phyloP scores from a whole-genome alignment of 345 rosid genomes.

The Salix udensis region DNA sequence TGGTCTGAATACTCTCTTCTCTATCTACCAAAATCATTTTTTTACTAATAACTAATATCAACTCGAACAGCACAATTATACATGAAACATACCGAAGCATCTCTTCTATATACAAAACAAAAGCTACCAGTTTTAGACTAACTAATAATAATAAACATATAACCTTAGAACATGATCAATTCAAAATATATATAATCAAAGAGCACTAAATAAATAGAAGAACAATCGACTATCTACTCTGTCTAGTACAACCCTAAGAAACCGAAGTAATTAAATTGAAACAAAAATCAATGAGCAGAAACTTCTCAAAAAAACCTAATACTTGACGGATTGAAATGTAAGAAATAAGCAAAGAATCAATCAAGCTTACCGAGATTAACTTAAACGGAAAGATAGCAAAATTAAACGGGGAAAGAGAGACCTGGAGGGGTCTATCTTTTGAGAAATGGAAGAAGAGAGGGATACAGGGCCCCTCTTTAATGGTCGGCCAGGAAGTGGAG shows the following conservation, averaged over 20 bases:
- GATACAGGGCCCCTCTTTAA: not conserved
- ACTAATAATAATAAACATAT: not conserved
- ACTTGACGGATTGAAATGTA: not conserved
- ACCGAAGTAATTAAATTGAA: not conserved
- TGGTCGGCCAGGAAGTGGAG: conserved; percentile 32
- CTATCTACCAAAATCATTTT: not conserved
- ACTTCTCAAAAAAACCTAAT: conserved; percentile 14
- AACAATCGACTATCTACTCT: not conserved
- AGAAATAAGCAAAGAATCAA: not conserved
- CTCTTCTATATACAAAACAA: not conserved
- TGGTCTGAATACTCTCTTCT: not conserved
- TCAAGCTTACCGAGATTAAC: not conserved
- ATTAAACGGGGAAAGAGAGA: not conserved
- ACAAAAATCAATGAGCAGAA: not conserved
- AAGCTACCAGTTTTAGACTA: not conserved
- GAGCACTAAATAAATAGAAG: not conserved
- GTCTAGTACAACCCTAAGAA: not conserved
- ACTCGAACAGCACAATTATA: not conserved
- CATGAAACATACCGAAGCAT: not conserved
- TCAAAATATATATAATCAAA: not conserved
- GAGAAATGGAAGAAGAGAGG: not conserved
- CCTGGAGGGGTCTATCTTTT: conserved; percentile 1
- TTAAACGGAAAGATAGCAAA: not conserved
- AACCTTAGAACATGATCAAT: not conserved
- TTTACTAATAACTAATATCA: not conserved